These are phyloP conservation scores for Plasmodium cynomolgi DNA, from an alignment of 169 alveolate genomes.

Conservation along the genomic window DNA sequence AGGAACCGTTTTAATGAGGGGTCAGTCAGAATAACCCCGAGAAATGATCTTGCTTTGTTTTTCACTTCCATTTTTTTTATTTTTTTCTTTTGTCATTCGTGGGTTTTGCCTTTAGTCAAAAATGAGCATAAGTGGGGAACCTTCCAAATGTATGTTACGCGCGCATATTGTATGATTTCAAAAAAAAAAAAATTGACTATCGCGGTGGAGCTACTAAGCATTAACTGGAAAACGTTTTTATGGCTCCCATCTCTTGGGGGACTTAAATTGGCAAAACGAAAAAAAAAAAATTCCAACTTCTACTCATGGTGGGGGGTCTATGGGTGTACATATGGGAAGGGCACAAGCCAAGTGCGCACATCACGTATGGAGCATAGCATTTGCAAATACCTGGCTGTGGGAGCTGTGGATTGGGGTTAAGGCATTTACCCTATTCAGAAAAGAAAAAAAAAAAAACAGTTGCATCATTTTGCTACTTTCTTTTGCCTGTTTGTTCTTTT, in stretches of 20 bases:
- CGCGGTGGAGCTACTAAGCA: neutral
- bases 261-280: neutral
- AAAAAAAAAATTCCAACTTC: neutral
- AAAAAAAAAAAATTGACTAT: neutral
- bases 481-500: neutral
- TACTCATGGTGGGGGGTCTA: neutral
- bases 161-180: neutral
- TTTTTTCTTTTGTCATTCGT: neutral
- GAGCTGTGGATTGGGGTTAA: neutral
- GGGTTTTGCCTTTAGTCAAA: neutral
- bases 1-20: conserved; percentile 40
- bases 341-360: neutral
- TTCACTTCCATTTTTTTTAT: conserved; percentile 40
- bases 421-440: neutral
- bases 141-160: neutral
- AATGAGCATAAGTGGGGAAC: neutral
- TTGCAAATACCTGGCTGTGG: neutral
- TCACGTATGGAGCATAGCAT: neutral
- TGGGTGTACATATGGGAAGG: neutral
- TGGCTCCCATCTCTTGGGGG: neutral
- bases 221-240: neutral
- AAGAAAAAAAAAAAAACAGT: neutral
- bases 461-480: conserved; percentile 2
- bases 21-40: conserved; percentile 37
- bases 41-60: conserved; percentile 39